phyloP scores from a whole-genome alignment of 345 rosid genomes.

The Eucalyptus brandiana region DNA sequence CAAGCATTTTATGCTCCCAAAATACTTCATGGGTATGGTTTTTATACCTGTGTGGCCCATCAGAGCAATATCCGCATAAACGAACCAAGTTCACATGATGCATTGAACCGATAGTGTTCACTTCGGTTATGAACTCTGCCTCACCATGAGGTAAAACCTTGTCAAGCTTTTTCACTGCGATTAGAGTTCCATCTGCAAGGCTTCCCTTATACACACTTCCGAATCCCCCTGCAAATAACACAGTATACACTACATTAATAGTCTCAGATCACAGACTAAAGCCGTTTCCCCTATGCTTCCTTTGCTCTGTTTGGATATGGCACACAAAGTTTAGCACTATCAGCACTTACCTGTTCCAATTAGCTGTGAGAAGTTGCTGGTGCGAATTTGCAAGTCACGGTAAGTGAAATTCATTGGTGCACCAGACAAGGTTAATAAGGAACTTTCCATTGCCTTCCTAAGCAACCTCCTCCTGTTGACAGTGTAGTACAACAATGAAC shows the following conservation, averaged over 20 bases:
- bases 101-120: constrained; percentile 71
- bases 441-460: constrained; percentile 36
- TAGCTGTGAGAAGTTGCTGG: constrained; percentile 54
- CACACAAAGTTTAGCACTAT: not conserved
- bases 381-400: constrained; percentile 58
- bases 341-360: constrained; percentile 37
- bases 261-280: not conserved
- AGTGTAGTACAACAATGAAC: constrained; percentile 52
- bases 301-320: not conserved
- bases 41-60: constrained; percentile 30
- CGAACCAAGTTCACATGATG: constrained; percentile 81
- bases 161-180: constrained; percentile 72
- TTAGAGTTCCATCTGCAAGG: constrained; percentile 29
- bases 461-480: constrained; percentile 40
- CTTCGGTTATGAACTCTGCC: constrained; percentile 65
- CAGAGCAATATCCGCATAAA: constrained; percentile 68
- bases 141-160: constrained; percentile 61
- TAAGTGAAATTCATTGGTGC: constrained; percentile 58
- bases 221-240: constrained; percentile 38
- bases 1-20: not conserved
- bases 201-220: constrained; percentile 71
- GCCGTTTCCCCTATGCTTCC: not conserved
- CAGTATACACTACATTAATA: not conserved
- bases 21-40: not conserved
- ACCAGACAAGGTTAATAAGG: constrained; percentile 38